A percentile compares a stretch with the other conserved stretches of the same genome.
Evolutionary conservation across 768 basidiomycete species (phyloP).

Genomic region (Russula sp.): DNA sequence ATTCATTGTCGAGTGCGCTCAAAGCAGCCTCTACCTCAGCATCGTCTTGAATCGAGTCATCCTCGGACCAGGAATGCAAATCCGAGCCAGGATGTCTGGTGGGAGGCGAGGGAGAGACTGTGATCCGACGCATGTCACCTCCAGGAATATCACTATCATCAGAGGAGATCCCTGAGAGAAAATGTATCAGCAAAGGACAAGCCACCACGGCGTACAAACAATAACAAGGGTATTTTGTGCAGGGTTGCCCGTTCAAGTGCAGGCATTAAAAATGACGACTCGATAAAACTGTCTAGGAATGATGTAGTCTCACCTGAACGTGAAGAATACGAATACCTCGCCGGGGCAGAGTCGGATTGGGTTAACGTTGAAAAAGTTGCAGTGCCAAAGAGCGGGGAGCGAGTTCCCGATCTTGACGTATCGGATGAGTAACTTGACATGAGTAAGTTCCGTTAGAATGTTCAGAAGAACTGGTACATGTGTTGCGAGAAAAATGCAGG

Average conservation of each 20-base stretch:
- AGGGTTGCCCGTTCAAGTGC: background rate
- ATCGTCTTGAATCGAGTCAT: constrained; percentile 38
- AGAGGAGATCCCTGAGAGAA: constrained; percentile 17
- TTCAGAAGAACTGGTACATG: constrained; percentile 26
- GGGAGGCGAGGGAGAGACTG: constrained; percentile 22
- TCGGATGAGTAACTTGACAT: constrained; percentile 36
- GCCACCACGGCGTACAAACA: background rate
- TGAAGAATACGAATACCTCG: constrained; percentile 50
- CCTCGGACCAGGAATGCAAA: constrained; percentile 42
- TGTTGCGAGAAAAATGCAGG: constrained; percentile 29
- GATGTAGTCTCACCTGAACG: constrained; percentile 40
- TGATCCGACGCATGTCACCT: constrained; percentile 22
- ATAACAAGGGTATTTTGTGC: background rate
- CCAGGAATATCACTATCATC: constrained; percentile 20
- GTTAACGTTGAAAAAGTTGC: constrained; percentile 48
- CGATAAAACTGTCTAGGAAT: background rate
- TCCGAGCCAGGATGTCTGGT: constrained; percentile 10
- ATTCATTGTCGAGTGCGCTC: constrained; percentile 57
- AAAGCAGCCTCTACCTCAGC: constrained; percentile 63
- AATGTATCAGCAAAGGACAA: background rate
- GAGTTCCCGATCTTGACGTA: constrained; percentile 30
- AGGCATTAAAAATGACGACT: background rate
- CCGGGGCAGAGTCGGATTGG: constrained; percentile 44
- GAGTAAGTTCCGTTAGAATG: constrained; percentile 1
- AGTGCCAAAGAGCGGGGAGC: constrained; percentile 59